Percentiles rank a stretch among this genome's conserved stretches.
Conservation (phyloP, 768 basidiomycete genomes). For the Termitomyces eurrhizus region DNA sequence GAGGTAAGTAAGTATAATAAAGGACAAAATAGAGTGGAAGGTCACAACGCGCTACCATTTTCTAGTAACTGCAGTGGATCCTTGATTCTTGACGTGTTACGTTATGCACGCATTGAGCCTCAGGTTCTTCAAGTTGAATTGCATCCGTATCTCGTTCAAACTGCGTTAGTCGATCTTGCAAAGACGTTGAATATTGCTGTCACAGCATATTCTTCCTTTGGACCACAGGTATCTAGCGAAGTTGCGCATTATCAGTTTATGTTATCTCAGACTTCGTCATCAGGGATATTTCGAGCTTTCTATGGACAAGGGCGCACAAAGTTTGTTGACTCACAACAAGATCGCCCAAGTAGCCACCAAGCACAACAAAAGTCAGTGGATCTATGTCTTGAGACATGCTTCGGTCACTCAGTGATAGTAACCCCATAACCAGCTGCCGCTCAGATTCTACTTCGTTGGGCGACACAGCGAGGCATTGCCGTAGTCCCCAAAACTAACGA, state of each 20-base stretch:
- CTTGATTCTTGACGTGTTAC: slow-evolving; percentile 70
- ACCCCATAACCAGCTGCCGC: slow-evolving; percentile 42
- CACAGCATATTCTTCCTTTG: slow-evolving; percentile 61
- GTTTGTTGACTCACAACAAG: slow-evolving; percentile 48
- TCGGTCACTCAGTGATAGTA: neutral
- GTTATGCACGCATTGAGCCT: slow-evolving; percentile 73
- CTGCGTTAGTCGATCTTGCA: slow-evolving; percentile 51
- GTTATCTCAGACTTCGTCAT: neutral
- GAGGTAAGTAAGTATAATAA: slow-evolving; percentile 34
- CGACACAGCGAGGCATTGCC: slow-evolving; percentile 68
- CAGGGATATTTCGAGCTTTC: slow-evolving; percentile 63
- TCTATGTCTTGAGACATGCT: neutral
- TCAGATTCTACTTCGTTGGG: slow-evolving; percentile 77
- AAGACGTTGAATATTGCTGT: slow-evolving; percentile 54
- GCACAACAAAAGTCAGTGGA: slow-evolving; percentile 47
- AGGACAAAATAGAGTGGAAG: neutral
- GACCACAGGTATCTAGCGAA: slow-evolving; percentile 25
- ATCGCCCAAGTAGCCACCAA: slow-evolving; percentile 43
- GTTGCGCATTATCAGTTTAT: neutral
- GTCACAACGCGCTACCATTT: slow-evolving; percentile 1
- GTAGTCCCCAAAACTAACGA: slow-evolving; percentile 73
- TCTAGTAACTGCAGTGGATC: slow-evolving; percentile 70
- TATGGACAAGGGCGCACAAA: slow-evolving; percentile 45
- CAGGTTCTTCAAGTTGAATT: slow-evolving; percentile 67
- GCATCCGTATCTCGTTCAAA: slow-evolving; percentile 69